Evolutionary conservation across 2,329 filamentous ascomycete genomes (phyloP).

Genomic region (Boeremia exigua): DNA sequence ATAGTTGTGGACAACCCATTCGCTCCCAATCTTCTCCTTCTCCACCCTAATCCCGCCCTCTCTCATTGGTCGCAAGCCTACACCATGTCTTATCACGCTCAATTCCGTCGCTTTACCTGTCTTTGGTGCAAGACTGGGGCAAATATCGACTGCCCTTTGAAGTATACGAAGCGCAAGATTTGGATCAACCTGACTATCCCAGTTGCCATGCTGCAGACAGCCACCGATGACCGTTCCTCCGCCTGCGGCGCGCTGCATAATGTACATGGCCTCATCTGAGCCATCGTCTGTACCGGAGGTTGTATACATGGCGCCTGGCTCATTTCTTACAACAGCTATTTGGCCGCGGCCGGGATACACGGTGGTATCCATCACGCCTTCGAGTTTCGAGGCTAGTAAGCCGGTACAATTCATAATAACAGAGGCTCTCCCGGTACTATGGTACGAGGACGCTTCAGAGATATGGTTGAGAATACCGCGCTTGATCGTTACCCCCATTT

Average conservation of each 20-base stretch:
- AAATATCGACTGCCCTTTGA: slow-evolving; percentile 71
- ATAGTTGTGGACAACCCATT: slow-evolving; percentile 80
- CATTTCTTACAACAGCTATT: slow-evolving; percentile 82
- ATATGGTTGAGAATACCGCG: slow-evolving; percentile 66
- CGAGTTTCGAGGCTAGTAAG: slow-evolving; percentile 74
- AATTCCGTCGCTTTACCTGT: slow-evolving; percentile 72
- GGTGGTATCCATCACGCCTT: slow-evolving; percentile 77
- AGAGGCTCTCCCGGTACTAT: slow-evolving; percentile 64
- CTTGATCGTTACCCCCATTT: slow-evolving; percentile 66
- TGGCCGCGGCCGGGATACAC: slow-evolving; percentile 83
- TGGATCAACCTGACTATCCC: slow-evolving; percentile 79
- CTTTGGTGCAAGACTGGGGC: slow-evolving; percentile 65
- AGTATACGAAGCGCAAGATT: slow-evolving; percentile 84
- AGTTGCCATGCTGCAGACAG: slow-evolving; percentile 78
- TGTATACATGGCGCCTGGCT: slow-evolving; percentile 71
- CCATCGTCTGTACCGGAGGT: slow-evolving; percentile 77
- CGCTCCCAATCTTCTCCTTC: slow-evolving; percentile 67
- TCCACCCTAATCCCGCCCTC: slow-evolving; percentile 78
- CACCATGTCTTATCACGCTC: slow-evolving; percentile 79
- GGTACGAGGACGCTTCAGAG: slow-evolving; percentile 69
- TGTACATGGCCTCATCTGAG: slow-evolving; percentile 74
- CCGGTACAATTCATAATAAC: slow-evolving; percentile 87
- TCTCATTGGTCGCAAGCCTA: slow-evolving; percentile 79
- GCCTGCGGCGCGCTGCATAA: slow-evolving; percentile 77
- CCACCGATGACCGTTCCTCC: slow-evolving; percentile 89